These are phyloP conservation scores for Neoconidiobolus thromboides DNA, from an alignment of 371 early-diverging fungal genomes.

Conservation along the genomic window DNA sequence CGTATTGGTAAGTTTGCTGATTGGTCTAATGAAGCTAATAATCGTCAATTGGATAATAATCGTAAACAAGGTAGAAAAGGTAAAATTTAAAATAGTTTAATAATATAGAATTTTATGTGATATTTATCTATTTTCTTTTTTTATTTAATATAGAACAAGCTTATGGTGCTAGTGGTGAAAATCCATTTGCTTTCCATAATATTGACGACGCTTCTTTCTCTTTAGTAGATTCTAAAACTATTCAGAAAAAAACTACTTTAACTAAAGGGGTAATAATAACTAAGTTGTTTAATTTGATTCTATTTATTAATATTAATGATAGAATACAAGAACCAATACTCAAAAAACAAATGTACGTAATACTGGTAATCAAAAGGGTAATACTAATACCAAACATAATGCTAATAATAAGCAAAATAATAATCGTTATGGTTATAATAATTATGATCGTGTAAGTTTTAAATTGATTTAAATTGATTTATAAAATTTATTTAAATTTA, in stretches of 20 bases:
- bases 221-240: constrained; percentile 73
- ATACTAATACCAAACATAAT: no score
- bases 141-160: constrained; percentile 30
- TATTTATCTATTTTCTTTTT: neutral
- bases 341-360: no score
- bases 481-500: no score
- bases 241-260: constrained; percentile 36
- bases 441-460: constrained; percentile 18
- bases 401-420: constrained; percentile 5
- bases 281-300: neutral
- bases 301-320: no score
- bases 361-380: no score
- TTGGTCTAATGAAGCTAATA: constrained; percentile 55
- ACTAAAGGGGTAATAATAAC: constrained; percentile 6
- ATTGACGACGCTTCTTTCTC: constrained; percentile 93
- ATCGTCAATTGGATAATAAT: neutral
- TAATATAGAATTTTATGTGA: neutral
- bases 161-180: constrained; percentile 69
- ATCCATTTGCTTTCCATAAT: constrained; percentile 69
- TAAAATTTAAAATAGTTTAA: neutral
- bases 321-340: no score
- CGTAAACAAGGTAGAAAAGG: neutral
- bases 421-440: constrained; percentile 26
- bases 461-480: no score
- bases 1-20: constrained; percentile 85